Percentiles rank a stretch among this genome's conserved stretches.
phyloP scores from a whole-genome alignment of 176 grass and related monocot species.

The Ampelocalamus luodianensis region DNA sequence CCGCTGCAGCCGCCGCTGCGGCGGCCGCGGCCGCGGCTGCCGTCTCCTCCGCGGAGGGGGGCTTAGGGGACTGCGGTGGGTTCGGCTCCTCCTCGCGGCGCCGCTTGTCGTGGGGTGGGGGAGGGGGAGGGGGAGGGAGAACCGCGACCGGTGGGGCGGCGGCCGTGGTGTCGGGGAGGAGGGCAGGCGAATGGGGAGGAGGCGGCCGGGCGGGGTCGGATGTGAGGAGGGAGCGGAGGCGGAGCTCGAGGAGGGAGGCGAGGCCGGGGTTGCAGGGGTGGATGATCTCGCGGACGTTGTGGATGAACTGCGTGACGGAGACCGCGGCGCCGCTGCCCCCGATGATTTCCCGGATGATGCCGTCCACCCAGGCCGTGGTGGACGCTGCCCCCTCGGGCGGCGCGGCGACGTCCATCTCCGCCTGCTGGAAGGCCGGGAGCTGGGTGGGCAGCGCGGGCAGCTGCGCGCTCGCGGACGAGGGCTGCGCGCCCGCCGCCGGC shows the following conservation, averaged over 20 bases:
- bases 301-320: constrained; percentile 79
- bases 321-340: constrained; percentile 55
- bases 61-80: background rate
- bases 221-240: constrained; percentile 66
- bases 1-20: background rate
- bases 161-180: constrained; percentile 18
- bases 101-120: background rate
- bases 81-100: background rate
- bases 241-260: constrained; percentile 73
- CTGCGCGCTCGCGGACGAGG: constrained; percentile 22
- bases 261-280: constrained; percentile 80
- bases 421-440: constrained; percentile 41
- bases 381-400: constrained; percentile 11
- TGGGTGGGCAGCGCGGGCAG: constrained; percentile 47
- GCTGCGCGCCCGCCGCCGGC: background rate
- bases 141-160: background rate
- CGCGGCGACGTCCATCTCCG: constrained; percentile 18
- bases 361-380: constrained; percentile 71
- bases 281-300: constrained; percentile 89
- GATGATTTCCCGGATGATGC: constrained; percentile 80
- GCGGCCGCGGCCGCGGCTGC: constrained; percentile 25
- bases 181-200: background rate
- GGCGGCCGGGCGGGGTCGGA: constrained; percentile 30
- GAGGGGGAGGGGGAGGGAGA: constrained; percentile 30
- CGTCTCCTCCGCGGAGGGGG: constrained; percentile 39